Evolutionary conservation across 1,284 basidiomycete species (phyloP).

Genomic region (Microbotryum violaceum): DNA sequence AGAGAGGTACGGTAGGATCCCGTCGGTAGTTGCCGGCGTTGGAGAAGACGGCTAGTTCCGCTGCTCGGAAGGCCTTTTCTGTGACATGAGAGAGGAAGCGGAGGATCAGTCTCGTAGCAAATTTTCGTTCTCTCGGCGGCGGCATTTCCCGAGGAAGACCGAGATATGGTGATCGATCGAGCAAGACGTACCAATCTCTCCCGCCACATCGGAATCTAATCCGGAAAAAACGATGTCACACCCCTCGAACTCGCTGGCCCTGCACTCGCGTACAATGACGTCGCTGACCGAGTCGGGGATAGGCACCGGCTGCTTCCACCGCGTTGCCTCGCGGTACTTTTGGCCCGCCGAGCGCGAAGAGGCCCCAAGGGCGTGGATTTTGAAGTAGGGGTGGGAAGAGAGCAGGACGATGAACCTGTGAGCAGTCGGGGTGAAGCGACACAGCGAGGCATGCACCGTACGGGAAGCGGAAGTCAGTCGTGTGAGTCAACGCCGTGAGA

Average conservation of each 20-base stretch:
- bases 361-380: conserved; percentile 78
- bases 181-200: conserved; percentile 70
- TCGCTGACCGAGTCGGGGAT: conserved; percentile 64
- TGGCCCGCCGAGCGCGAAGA: conserved; percentile 83
- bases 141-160: no score
- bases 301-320: conserved; percentile 82
- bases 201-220: conserved; percentile 86
- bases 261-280: conserved; percentile 71
- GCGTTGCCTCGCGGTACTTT: conserved; percentile 64
- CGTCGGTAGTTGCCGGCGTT: conserved; percentile 96
- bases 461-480: no score
- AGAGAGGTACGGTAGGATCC: conserved; percentile 89
- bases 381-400: conserved; percentile 82
- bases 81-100: not conserved
- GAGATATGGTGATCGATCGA: not conserved
- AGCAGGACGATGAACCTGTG: conserved; percentile 77
- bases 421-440: conserved; percentile 33
- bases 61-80: conserved; percentile 81
- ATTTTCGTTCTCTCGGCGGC: not conserved
- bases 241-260: conserved; percentile 65
- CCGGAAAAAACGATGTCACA: conserved; percentile 92
- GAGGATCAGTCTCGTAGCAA: not conserved
- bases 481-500: no score
- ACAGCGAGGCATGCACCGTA: conserved; percentile 2
- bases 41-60: conserved; percentile 89